Conservation (phyloP, 139 green algal species). For the Prasinococcaceae sp. region DNA sequence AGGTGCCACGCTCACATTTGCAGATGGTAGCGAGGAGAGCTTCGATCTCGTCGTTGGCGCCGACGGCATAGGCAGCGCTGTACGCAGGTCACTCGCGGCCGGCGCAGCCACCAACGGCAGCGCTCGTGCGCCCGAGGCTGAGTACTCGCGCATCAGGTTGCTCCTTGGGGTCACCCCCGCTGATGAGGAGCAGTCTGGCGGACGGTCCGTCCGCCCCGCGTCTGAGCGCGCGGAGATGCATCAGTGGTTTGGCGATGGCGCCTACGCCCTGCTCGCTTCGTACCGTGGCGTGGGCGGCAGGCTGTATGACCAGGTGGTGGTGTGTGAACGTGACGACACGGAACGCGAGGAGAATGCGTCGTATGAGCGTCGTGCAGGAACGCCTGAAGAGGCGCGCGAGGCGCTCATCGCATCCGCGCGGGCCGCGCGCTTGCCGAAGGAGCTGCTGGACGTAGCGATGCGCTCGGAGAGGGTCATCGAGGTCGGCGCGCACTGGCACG, state of each 20-base stretch:
- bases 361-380: no score
- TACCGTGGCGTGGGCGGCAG: not conserved
- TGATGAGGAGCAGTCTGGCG: not conserved
- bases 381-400: not conserved
- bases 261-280: not conserved
- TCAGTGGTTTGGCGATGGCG: constrained; percentile 5
- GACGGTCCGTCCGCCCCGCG: no score
- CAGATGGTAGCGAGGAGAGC: not conserved
- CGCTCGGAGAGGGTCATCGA: not conserved
- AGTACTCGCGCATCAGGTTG: not conserved
- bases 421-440: not conserved
- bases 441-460: not conserved
- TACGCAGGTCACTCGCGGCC: not conserved
- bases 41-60: constrained; percentile 7
- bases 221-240: no score
- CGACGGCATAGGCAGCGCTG: not conserved
- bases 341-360: no score
- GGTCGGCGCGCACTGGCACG: not conserved
- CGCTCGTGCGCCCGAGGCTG: not conserved
- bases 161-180: not conserved
- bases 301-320: not conserved
- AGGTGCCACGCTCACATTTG: not conserved
- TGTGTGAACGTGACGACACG: not conserved
- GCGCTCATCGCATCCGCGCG: not conserved
- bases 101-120: not conserved